Base-by-base conservation (phyloP, 2,329 filamentous ascomycete genomes). In the Hirsutella minnesotensis region DNA sequence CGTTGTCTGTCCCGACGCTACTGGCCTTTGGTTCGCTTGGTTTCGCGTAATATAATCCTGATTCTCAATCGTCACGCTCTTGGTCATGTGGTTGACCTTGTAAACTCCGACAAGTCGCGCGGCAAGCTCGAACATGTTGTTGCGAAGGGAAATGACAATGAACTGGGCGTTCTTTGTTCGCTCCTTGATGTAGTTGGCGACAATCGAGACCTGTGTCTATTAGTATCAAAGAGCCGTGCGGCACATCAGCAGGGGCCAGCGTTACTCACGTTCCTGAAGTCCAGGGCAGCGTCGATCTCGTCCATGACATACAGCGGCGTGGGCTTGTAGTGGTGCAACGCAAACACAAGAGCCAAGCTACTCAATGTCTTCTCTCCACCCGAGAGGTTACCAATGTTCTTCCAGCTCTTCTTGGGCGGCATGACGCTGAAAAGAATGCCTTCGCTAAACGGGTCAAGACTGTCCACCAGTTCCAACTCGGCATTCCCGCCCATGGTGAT, bases 91-190 rank as follows among this genome's bases (percentile, higher is more conserved):
- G 65, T 94, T 96, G 61, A 98, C 92, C 72, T 98, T 98, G 72
- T 98, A 98, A 44, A 98, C 92, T 52, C 94, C 94, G 13, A 98
- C 88, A 46, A 98, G 75, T 44, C 94, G 78, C 45, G 87, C 80
- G n/a, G 94, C 90, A 49, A 98, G 79, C 71, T 98, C 92, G 64
- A 98, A 98, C 92, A 98, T 98, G 70, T 98, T 98, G 67, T 98
- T 98, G 56, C 92, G 76, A 56, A 98, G 72, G 15, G 88, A 95
- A 58, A 98, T 98, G 57, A 98, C 92, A 54, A 98, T 92, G 62
- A 98, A 98, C 60, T 98, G 92, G 2, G 92, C 94, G 65, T 98
- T 98, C 74, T 95, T 96, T 47, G 92, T 98, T 43, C 92, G 77
- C 69, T 98, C 92, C 68, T 95, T 96, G 74, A 98, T 98, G 63